A percentile compares a stretch with the other conserved stretches of the same genome.
Conservation (phyloP, 2,329 filamentous ascomycete species). For the Sarocladium kiliense region DNA sequence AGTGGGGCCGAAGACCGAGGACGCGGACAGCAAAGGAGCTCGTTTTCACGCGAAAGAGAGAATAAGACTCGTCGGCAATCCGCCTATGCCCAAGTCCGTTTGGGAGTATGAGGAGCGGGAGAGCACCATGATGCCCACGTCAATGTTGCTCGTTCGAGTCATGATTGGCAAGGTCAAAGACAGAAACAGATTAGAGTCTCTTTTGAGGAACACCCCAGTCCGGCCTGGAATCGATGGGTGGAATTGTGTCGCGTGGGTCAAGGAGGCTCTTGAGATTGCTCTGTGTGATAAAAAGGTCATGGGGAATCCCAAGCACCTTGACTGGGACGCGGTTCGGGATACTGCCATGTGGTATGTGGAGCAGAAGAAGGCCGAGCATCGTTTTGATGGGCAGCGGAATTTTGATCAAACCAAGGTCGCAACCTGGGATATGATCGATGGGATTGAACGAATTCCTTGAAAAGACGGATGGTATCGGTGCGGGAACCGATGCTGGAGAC, state of each 20-base stretch:
- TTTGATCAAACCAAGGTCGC: background rate
- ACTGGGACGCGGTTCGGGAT: conserved; percentile 30
- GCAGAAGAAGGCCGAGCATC: conserved; percentile 31
- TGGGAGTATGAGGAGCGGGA: conserved; percentile 23
- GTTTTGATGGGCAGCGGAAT: conserved; percentile 29
- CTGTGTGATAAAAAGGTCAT: conserved; percentile 23
- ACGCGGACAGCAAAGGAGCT: background rate
- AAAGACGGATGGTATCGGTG: background rate
- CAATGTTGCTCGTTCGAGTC: conserved; percentile 15
- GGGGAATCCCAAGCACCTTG: conserved; percentile 20
- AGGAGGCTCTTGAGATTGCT: conserved; percentile 30
- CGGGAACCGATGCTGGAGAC: background rate
- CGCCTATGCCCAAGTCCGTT: conserved; percentile 9
- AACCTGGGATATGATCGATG: conserved; percentile 4
- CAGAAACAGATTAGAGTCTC: conserved; percentile 16
- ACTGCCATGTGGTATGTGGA: conserved; percentile 32
- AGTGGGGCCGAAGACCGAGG: conserved; percentile 26
- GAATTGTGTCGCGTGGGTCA: conserved; percentile 39
- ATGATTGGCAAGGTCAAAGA: conserved; percentile 24
- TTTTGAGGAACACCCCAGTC: conserved; percentile 22
- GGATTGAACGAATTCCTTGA: conserved; percentile 1
- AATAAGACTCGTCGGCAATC: conserved; percentile 6
- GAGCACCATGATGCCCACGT: conserved; percentile 4
- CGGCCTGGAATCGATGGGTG: conserved; percentile 25
- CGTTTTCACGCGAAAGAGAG: conserved; percentile 28